Conservation (phyloP, 176 grass and related monocot species). For the Chrysopogon serrulatus region DNA sequence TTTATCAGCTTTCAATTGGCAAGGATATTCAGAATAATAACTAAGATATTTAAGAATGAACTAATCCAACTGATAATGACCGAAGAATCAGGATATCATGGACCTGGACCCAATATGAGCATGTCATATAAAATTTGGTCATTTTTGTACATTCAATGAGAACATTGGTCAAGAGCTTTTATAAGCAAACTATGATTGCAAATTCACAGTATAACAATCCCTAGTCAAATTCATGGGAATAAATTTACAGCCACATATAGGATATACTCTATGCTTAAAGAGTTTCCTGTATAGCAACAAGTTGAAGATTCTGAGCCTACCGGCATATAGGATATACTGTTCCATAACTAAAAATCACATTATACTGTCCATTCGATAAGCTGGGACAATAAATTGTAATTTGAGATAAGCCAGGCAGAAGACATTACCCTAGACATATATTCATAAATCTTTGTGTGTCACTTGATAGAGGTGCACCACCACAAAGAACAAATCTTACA, state of each 20-base stretch:
- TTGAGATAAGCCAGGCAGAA: neutral
- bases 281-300: neutral
- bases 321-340: neutral
- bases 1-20: neutral
- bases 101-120: neutral
- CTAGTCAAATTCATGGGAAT: neutral
- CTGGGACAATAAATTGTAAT: neutral
- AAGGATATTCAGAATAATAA: neutral
- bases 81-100: neutral
- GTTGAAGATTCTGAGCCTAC: neutral
- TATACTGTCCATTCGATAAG: neutral
- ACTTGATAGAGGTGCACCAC: conserved; percentile 71
- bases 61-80: neutral
- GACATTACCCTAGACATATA: conserved; percentile 82
- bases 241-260: neutral
- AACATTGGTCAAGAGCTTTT: neutral
- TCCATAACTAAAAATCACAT: neutral
- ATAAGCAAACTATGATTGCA: neutral
- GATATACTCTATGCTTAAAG: neutral
- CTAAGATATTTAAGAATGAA: neutral
- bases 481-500: conserved; percentile 80
- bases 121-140: neutral
- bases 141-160: neutral
- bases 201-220: neutral
- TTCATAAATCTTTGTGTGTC: conserved; percentile 95